Conservation (phyloP, 192 early-diverging fungal species). For the Mortierella claussenii region DNA sequence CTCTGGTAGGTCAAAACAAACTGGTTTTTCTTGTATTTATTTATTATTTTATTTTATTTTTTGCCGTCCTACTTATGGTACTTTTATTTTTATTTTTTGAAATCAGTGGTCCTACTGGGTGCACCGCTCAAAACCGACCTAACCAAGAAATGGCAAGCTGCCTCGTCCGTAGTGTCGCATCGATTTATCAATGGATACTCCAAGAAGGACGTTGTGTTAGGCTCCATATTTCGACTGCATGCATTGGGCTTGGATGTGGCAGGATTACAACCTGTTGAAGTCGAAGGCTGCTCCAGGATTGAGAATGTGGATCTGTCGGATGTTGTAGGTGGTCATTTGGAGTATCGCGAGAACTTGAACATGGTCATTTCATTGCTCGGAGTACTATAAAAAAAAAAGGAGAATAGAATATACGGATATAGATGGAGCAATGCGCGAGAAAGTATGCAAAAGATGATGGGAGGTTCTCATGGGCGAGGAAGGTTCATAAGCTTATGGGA, state of each 20-base stretch:
- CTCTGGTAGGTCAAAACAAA: conserved; percentile 59
- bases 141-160: conserved; percentile 54
- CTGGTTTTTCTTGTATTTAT: no score
- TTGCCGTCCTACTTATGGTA: background rate
- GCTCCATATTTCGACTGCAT: conserved; percentile 62
- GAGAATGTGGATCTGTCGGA: conserved; percentile 63
- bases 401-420: background rate
- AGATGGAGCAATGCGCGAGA: background rate
- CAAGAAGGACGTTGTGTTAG: conserved; percentile 64
- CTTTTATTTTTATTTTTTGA: conserved; percentile 7
- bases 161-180: conserved; percentile 54
- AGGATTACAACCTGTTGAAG: conserved; percentile 50
- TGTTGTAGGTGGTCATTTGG: conserved; percentile 60
- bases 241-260: conserved; percentile 60
- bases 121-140: conserved; percentile 60
- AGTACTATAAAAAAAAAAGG: conserved; percentile 17
- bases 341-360: conserved; percentile 56
- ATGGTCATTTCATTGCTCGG: conserved; percentile 46
- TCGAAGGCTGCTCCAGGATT: conserved; percentile 22
- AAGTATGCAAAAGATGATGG: background rate
- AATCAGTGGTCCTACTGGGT: conserved; percentile 60
- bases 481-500: no score
- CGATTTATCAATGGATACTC: conserved; percentile 67
- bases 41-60: no score
- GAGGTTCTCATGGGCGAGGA: no score